Evolutionary conservation across 2,329 filamentous ascomycete species (phyloP).

Genomic region (Stagonosporopsis tanaceti): DNA sequence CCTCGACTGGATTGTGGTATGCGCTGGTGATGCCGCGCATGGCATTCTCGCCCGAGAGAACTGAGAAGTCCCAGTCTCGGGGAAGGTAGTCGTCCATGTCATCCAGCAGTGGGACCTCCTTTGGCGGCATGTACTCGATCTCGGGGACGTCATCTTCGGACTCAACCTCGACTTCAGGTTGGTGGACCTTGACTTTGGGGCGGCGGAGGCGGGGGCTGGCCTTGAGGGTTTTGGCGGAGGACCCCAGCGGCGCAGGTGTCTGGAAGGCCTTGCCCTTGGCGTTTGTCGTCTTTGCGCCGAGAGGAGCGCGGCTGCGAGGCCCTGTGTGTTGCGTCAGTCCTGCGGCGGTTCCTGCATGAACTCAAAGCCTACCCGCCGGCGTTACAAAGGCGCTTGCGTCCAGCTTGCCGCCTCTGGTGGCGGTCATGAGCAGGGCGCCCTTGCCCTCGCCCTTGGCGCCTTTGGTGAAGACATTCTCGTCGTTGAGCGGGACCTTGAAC

Average conservation of each 20-base stretch:
- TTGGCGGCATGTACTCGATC: slow-evolving; percentile 88
- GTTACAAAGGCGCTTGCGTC: slow-evolving; percentile 76
- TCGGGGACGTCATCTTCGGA: slow-evolving; percentile 71
- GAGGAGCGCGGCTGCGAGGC: slow-evolving; percentile 75
- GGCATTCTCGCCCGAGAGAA: slow-evolving; percentile 63
- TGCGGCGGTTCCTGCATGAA: background rate
- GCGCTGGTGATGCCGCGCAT: slow-evolving; percentile 60
- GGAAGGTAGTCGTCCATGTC: slow-evolving; percentile 70
- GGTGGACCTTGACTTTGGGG: slow-evolving; percentile 68
- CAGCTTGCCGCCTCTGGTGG: slow-evolving; percentile 60
- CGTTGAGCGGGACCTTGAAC: slow-evolving; percentile 77
- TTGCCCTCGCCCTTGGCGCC: slow-evolving; percentile 68
- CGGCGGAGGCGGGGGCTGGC: slow-evolving; percentile 65
- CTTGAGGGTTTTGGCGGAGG: slow-evolving; percentile 69
- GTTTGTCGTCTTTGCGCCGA: slow-evolving; percentile 97
- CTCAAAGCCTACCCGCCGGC: slow-evolving; percentile 70
- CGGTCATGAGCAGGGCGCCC: slow-evolving; percentile 61
- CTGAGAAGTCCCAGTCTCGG: slow-evolving; percentile 61
- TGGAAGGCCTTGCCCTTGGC: slow-evolving; percentile 78
- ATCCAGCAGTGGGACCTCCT: slow-evolving; percentile 67
- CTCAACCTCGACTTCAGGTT: slow-evolving; percentile 61
- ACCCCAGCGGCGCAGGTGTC: slow-evolving; percentile 68
- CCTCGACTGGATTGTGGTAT: slow-evolving; percentile 66
- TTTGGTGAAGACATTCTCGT: slow-evolving; percentile 79
- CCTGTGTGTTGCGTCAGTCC: slow-evolving; percentile 51